A percentile compares a stretch with the other conserved stretches of the same genome.
phyloP scores from a whole-genome alignment of 768 basidiomycete species.

The Cyclocybe cylindracea region DNA sequence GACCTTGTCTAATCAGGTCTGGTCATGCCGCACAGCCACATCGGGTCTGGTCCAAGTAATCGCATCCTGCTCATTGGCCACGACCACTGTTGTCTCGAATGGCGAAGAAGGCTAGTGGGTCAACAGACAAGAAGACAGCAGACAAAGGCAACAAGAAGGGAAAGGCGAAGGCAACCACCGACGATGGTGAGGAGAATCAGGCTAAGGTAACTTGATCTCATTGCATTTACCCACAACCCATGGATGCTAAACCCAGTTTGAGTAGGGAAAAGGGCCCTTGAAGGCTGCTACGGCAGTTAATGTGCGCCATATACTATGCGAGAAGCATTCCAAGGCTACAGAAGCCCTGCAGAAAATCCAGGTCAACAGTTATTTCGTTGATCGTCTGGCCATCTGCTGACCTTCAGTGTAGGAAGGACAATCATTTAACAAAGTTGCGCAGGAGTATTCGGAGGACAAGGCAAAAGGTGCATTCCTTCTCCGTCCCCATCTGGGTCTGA shows the following conservation, averaged over 20 bases:
- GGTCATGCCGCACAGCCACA: too few species aligned
- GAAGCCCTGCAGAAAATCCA: conserved; percentile 82
- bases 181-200: conserved; percentile 38
- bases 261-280: conserved; percentile 56
- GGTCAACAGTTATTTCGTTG: conserved; percentile 38
- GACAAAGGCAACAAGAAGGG: conserved; percentile 47
- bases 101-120: conserved; percentile 33
- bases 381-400: background rate
- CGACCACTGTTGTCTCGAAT: conserved; percentile 16
- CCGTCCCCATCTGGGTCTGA: background rate
- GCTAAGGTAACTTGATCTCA: conserved; percentile 32
- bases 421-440: conserved; percentile 85
- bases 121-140: background rate
- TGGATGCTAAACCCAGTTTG: conserved; percentile 2
- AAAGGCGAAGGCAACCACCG: conserved; percentile 36
- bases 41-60: too few species aligned
- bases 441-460: conserved; percentile 91
- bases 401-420: conserved; percentile 57
- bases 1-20: too few species aligned
- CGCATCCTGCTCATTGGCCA: background rate
- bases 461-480: conserved; percentile 62
- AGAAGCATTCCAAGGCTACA: conserved; percentile 79
- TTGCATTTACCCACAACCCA: background rate
- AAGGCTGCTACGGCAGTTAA: conserved; percentile 83
- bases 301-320: conserved; percentile 86